Evolutionary conservation across 108 stramenopile species (phyloP), one percentile per base, ranked within the genome.

Genomic region (Pseudonitzschia multistriata): DNA sequence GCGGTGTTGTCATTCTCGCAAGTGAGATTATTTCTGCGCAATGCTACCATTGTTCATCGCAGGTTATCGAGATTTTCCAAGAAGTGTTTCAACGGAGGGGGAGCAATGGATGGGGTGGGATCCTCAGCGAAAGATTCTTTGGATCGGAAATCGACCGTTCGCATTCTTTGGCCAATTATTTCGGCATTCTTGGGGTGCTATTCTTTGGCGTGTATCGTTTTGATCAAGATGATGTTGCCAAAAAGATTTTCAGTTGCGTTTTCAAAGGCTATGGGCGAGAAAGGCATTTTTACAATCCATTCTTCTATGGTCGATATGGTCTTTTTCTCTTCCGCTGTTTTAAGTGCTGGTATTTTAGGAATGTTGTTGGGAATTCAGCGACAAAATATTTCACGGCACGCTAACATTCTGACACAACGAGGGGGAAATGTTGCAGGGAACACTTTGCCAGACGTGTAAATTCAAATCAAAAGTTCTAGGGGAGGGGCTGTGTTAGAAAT

Each of bases 351-450:
- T 14, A 62, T 86, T 25, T 67, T 92, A 31, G 83, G 74, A 8
- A 63, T 88, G 40, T 57, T 89, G 22, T 86, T 89, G 59, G 88
- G 85, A 27, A 86, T 92, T 73, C 88, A 89, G 39, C 79, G 88
- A 17, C 85, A 85, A 66, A 89, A 89, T 70, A 79, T 79, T 11
- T 59, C 71, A 34, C 70, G 86, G 42, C 81, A 91, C 73, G 66
- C 73, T 21, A 21, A 50, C 24, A 59, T 36, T 59, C 57, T 37
- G n/a, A n/a, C 57, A 35, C 29, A 35, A 59, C 4, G 57, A 35
- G 57, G 57, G 35, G 10, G 33, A n/a, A 35, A 14, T 11, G 31
- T 13, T 59, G 15, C 15, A 14, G 29, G 25, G 0, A 5, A 3
- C 2, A 11, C 57, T 37, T 59, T 59, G 29, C 54, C 54, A n/a